Base-by-base conservation (phyloP, 108 stramenopile genomes). In the Parmales sp. region DNA sequence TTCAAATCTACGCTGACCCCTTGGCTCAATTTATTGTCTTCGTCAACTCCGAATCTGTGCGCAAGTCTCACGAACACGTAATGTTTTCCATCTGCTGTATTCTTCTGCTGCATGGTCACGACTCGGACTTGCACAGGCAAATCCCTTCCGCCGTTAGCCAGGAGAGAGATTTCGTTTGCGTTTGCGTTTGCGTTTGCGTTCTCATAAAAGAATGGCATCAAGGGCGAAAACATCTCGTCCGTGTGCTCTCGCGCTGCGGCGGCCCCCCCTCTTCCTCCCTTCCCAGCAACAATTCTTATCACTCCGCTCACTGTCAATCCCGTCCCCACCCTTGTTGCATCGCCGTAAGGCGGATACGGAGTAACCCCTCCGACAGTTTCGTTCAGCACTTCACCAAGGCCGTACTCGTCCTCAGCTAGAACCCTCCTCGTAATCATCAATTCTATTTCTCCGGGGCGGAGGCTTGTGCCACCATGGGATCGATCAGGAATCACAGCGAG, bases 341-440 rank as follows among this genome's bases (percentile, higher is more conserved):
- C 77, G 16, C 90, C 89, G 49, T 80, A 90, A 31, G 90, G 89
- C 8, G 85, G 84, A 73, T 82, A 89, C 4, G 87, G 78, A 4
- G 80, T 85, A 19, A 92, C 83, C 11, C 86, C 87, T 36, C 70
- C 67, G 65, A 79, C 78, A n/a, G 91, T 93, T 68, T 93, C 89
- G 54, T 93, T 87, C n/a, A 93, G 71, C 26, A 90, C 75, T 72
- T 89, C 89, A 6, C 67, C 78, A 0, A 89, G 86, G 6, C 90
- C 86, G 20, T 84, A 65, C 18, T 50, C 36, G 74, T 93, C 90
- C 67, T 93, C 91, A 37, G 60, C 72, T 6, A 91, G 64, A 0
- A 81, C 83, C 31, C 95, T 78, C 5, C 97, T 83, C 43, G 95
- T 93, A 5, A 94, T 90, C 97, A 98, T 91, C 23, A 96, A 51